Base-by-base conservation (phyloP, 768 basidiomycete species). In the Clitopilus hobsonii region DNA sequence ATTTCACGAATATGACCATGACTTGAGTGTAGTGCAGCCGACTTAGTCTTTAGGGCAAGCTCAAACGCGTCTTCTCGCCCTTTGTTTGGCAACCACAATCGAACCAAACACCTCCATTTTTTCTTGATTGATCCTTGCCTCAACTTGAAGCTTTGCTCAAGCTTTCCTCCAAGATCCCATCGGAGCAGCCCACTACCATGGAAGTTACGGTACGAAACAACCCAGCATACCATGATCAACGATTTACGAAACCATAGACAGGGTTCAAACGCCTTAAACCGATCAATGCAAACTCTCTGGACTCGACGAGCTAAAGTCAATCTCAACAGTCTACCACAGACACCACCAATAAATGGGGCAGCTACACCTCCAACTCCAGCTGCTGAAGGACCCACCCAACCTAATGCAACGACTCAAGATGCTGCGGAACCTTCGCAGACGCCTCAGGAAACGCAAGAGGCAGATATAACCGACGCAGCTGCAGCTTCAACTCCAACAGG, bases 241-340 rank as follows among this genome's bases (percentile, higher is more conserved):
- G 28, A 55, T 64, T 73, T 62, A 79, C 68, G 60, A 70, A 67
- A 67, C 67, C 65, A 67, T 73, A 86, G 85, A 71, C 65, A 90
- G 88, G 84, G 81, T 53, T 78, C 86, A 55, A 91, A 91, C 72
- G 69, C 80, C 16, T 74, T 92, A 61, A 92, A 92, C 69, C 75
- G 78, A 54, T 88, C 88, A 22, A 88, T 90, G 84, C 89, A 89
- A 68, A 84, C 82, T 22, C 76, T 89, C 18, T 92, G 90, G 90
- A 81, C 85, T 53, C 74, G 85, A 36, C 78, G 79, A 24, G 75
- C 73, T n/a, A 85, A 79, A 65, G 51, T 92, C 11, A 91, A 92
- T 60, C 71, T 91, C 54, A 91, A 91, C 58, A 72, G 5, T 61
- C 71, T 57, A 56, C 68, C 69, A 20, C 57, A 70, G 47, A 69